Conservation (phyloP, 768 basidiomycete genomes). For the Amanita muscaria region DNA sequence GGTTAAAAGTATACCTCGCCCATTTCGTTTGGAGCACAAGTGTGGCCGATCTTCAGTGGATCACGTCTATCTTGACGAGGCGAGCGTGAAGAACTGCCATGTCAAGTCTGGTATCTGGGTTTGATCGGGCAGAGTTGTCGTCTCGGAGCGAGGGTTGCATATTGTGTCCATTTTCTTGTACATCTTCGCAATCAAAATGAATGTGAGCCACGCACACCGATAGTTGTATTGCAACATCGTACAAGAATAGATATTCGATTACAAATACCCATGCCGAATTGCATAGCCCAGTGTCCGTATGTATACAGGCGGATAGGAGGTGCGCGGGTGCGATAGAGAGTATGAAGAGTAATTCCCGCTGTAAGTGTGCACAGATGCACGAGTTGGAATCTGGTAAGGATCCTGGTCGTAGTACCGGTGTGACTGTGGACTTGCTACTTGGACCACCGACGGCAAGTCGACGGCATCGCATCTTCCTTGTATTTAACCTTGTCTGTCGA, state of each 20-base stretch:
- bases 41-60: neutral
- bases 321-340: neutral
- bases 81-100: too few relatives aligned
- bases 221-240: neutral
- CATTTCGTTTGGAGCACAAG: conserved; percentile 39
- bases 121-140: too few relatives aligned
- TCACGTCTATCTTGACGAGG: neutral
- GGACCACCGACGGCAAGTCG: too few relatives aligned
- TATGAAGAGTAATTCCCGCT: neutral
- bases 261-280: neutral
- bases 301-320: conserved; percentile 2
- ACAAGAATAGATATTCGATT: too few relatives aligned
- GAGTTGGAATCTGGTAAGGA: neutral
- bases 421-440: too few relatives aligned
- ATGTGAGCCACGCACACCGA: too few relatives aligned
- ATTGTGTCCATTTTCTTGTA: too few relatives aligned
- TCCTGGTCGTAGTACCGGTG: conserved; percentile 1
- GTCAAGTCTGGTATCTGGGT: too few relatives aligned
- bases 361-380: neutral
- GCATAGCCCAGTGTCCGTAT: neutral
- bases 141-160: too few relatives aligned
- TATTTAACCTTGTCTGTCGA: too few relatives aligned
- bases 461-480: too few relatives aligned
- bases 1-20: conserved; percentile 32
- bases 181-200: neutral